Percentiles rank a stretch among this genome's conserved stretches.
Conservation (phyloP, 116 monocot genomes). For the Trichopus zeylanicus region DNA sequence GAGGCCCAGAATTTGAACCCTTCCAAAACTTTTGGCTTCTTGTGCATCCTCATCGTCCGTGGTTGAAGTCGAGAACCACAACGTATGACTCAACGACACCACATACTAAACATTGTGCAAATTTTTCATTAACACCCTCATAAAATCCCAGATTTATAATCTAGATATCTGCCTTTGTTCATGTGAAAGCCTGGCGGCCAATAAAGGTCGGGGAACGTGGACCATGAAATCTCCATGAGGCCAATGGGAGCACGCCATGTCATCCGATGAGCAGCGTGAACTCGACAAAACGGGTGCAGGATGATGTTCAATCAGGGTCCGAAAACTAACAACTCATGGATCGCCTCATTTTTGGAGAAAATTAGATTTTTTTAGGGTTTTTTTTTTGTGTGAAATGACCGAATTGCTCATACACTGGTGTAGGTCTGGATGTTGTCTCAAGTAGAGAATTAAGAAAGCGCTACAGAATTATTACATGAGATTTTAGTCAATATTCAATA, state of each 20-base stretch:
- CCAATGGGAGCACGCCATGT: slow-evolving; percentile 16
- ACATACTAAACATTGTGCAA: slow-evolving; percentile 18
- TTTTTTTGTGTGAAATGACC: neutral
- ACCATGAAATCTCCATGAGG: slow-evolving; percentile 8
- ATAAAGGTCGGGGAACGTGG: slow-evolving; percentile 7
- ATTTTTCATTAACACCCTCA: neutral
- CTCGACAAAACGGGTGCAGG: neutral
- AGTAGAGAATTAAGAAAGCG: no score
- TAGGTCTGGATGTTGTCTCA: neutral
- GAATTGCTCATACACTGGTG: no score
- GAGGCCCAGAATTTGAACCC: no score
- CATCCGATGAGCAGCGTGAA: slow-evolving; percentile 35
- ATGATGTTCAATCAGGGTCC: neutral
- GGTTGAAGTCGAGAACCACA: slow-evolving; percentile 40
- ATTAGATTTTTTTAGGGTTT: neutral
- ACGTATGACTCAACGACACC: slow-evolving; percentile 41
- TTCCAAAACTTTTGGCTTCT: neutral
- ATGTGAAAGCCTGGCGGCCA: slow-evolving; percentile 3
- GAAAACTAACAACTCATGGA: neutral
- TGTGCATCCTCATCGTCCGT: slow-evolving; percentile 24
- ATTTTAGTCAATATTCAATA: no score
- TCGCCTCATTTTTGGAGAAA: no score
- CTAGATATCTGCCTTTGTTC: slow-evolving; percentile 4
- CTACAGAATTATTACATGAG: no score
- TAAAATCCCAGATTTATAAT: neutral